phyloP scores from a whole-genome alignment of 208 protist species.

The Pavlovales sp. region DNA sequence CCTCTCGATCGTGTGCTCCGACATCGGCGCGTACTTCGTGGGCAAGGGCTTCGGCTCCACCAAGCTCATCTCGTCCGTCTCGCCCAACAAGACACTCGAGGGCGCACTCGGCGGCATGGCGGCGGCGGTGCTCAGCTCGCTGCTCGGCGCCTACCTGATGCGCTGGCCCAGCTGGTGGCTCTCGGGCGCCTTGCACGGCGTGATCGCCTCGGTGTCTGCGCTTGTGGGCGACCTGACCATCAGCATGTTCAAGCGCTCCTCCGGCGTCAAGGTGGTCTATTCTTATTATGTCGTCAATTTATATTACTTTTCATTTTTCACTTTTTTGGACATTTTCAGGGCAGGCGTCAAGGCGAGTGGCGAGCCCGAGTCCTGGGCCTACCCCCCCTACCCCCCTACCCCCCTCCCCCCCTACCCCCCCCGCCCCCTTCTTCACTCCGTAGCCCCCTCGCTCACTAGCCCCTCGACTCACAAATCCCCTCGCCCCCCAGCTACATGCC shows the following conservation, averaged over 20 bases:
- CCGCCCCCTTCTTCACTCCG: no score
- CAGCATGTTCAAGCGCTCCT: slow-evolving; percentile 44
- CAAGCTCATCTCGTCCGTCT: slow-evolving; percentile 30
- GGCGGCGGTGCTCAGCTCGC: not conserved
- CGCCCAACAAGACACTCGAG: slow-evolving; percentile 46
- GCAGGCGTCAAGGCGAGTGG: no score
- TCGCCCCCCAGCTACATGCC: no score
- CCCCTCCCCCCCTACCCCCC: no score
- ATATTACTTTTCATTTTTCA: no score
- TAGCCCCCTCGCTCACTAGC: no score
- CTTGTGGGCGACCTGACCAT: slow-evolving; percentile 48
- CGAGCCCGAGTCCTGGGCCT: no score
- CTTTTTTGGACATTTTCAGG: no score
- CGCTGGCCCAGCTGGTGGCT: slow-evolving; percentile 26
- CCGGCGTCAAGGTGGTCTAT: slow-evolving; percentile 40
- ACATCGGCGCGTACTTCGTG: slow-evolving; percentile 49
- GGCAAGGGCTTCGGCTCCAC: slow-evolving; percentile 45
- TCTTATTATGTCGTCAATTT: no score
- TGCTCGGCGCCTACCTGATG: slow-evolving; percentile 32
- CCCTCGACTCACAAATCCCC: no score
- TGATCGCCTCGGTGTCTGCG: slow-evolving; percentile 4
- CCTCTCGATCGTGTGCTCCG: slow-evolving; percentile 34
- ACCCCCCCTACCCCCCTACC: no score
- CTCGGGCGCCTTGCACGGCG: slow-evolving; percentile 24
- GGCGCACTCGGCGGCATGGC: slow-evolving; percentile 23